Conservation (phyloP, 345 rosid genomes). For the Eucalyptus virginea region DNA sequence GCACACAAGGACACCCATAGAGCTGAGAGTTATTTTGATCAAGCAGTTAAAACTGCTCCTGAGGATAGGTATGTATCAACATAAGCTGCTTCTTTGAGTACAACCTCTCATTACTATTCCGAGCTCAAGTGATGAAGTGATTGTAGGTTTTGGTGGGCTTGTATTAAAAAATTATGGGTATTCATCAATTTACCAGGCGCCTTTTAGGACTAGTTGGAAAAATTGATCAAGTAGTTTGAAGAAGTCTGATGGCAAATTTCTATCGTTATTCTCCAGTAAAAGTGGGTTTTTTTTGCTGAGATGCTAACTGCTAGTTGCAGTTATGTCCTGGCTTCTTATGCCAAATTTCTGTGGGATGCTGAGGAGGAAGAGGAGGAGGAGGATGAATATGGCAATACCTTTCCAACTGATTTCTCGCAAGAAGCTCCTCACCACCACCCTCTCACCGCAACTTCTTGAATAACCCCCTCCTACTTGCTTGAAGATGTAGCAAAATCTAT, state of each 20-base stretch:
- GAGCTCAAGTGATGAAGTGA: neutral
- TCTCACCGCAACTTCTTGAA: slow-evolving; percentile 12
- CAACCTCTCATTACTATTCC: neutral
- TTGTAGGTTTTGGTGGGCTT: neutral
- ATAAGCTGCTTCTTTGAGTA: neutral
- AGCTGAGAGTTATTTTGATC: slow-evolving; percentile 47
- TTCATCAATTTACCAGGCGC: neutral
- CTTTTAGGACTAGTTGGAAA: neutral
- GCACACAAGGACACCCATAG: slow-evolving; percentile 28
- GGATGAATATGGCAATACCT: neutral
- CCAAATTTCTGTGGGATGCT: slow-evolving; percentile 60
- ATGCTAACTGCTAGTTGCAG: slow-evolving; percentile 10
- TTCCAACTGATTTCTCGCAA: slow-evolving; percentile 9
- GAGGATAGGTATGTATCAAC: slow-evolving; percentile 36
- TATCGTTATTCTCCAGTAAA: neutral
- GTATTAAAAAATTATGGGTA: neutral
- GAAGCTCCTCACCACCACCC: slow-evolving; percentile 6
- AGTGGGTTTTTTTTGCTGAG: neutral
- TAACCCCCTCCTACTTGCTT: neutral
- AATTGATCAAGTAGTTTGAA: neutral
- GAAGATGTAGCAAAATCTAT: neutral
- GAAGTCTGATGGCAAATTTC: neutral
- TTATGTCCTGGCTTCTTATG: slow-evolving; percentile 62
- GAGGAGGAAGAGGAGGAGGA: slow-evolving; percentile 39
- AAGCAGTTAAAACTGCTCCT: slow-evolving; percentile 47